Conservation (phyloP, 257 asterid species). For the Linderniella brevidens region DNA sequence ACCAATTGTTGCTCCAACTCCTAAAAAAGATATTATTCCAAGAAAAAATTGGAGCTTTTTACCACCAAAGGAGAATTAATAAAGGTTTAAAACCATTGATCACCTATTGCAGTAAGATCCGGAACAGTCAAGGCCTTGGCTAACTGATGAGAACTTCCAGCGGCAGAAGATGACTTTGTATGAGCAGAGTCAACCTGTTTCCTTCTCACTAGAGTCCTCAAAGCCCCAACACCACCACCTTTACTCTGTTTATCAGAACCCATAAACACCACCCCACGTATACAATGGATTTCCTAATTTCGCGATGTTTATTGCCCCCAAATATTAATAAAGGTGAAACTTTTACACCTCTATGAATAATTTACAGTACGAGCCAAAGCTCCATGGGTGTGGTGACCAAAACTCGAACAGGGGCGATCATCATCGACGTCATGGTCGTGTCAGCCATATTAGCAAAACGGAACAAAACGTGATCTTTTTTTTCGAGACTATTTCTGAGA, state of each 20-base stretch:
- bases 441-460: too few relatives aligned
- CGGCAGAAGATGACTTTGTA: conserved; percentile 15
- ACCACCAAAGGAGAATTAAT: background rate
- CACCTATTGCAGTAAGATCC: conserved; percentile 77
- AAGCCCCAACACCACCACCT: conserved; percentile 24
- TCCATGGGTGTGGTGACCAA: too few relatives aligned
- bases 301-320: too few relatives aligned
- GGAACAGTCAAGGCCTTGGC: conserved; percentile 62
- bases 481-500: too few relatives aligned
- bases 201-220: conserved; percentile 62
- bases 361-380: too few relatives aligned
- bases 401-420: too few relatives aligned
- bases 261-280: conserved; percentile 13
- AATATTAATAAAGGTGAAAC: too few relatives aligned
- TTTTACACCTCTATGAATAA: too few relatives aligned
- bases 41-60: background rate
- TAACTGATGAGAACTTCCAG: conserved; percentile 32
- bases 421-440: too few relatives aligned
- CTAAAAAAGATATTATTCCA: conserved; percentile 21
- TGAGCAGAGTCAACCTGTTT: conserved; percentile 74
- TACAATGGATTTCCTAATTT: too few relatives aligned
- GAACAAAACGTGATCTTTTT: too few relatives aligned
- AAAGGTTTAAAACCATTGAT: background rate
- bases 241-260: conserved; percentile 27
- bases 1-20: conserved; percentile 93